Evolutionary conservation across 495 filamentous ascomycete genomes (phyloP), one percentile per base, ranked within the genome.

Genomic region (Astrothelium macrocarpum): DNA sequence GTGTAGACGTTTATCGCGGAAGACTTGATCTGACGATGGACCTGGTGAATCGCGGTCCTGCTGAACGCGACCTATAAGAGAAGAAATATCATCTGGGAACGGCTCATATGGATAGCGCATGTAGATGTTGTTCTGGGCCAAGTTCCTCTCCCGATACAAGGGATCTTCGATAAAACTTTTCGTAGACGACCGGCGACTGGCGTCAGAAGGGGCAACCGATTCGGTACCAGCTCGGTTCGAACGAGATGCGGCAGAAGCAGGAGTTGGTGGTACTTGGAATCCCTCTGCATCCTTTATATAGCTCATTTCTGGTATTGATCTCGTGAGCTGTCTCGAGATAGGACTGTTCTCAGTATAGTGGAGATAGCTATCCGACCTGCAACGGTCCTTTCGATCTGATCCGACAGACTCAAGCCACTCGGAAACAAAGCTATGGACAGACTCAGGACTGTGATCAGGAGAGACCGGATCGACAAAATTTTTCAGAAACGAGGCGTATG

Each of bases 381-480:
- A 72, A 61, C 62, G 62, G 66, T 67, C 68, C 62, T 67, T 63
- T 70, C 61, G 67, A 61, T 68, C 64, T 43, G 66, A 67, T 23
- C 61, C 68, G 53, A 68, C 56, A 65, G 70, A 72, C 66, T 72
- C 65, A 61, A 72, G 68, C 71, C 71, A 72, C 69, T 70, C 64
- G 45, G 71, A 71, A 60, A 73, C 65, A 59, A 65, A 66, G 65
- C 65, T 68, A 63, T 71, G 25, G 66, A 70, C 62, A 63, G 70
- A 69, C 42, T 62, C 59, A 61, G 70, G 64, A 67, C 59, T 29
- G 61, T 62, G 62, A 60, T 43, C 42, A 53, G 66, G 62, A 61
- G 62, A 43, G 56, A 71, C 60, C 18, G 64, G 69, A 66, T 72
- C 36, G 16, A 39, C 36, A 16, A 39, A 39, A 16, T 39, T 16